Conservation (phyloP, 2,329 filamentous ascomycete genomes). For the Fusarium hainanense region DNA sequence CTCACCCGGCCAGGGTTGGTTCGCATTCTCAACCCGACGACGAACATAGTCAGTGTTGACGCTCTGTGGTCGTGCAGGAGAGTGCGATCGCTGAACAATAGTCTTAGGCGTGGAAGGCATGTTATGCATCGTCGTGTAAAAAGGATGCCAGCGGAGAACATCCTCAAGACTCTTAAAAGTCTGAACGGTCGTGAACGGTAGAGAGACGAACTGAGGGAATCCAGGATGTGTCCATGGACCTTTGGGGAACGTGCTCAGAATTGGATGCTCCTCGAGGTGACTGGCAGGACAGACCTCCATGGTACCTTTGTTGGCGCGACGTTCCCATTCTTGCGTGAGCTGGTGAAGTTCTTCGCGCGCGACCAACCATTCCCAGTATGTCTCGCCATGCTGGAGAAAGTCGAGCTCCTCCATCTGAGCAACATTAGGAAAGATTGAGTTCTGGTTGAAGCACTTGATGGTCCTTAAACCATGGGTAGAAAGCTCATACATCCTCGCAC, state of each 20-base stretch:
- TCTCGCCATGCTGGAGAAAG: neutral
- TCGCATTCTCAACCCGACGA: fast-evolving
- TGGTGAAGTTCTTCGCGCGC: neutral
- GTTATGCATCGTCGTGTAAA: neutral
- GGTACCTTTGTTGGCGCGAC: conserved; percentile 4
- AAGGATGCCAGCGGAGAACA: conserved; percentile 9
- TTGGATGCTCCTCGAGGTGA: neutral
- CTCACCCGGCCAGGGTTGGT: neutral
- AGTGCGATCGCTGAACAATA: neutral
- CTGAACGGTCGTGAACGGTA: neutral
- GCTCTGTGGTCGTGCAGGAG: neutral
- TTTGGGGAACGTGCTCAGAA: neutral
- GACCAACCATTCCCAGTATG: conserved; percentile 1
- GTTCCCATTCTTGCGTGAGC: conserved; percentile 9
- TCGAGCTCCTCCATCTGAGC: neutral
- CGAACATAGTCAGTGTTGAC: neutral
- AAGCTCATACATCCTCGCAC: conserved; percentile 5
- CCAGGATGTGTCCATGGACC: neutral
- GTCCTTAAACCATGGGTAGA: neutral
- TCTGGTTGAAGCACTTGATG: neutral
- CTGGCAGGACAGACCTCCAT: conserved; percentile 28
- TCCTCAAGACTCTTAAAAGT: conserved; percentile 3
- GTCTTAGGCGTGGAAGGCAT: no score
- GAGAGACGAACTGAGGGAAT: neutral
- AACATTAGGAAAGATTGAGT: fast-evolving